Evolutionary conservation across 352 stramenopile genomes (phyloP).

Genomic region (Globisporangium rhizosaccharum): DNA sequence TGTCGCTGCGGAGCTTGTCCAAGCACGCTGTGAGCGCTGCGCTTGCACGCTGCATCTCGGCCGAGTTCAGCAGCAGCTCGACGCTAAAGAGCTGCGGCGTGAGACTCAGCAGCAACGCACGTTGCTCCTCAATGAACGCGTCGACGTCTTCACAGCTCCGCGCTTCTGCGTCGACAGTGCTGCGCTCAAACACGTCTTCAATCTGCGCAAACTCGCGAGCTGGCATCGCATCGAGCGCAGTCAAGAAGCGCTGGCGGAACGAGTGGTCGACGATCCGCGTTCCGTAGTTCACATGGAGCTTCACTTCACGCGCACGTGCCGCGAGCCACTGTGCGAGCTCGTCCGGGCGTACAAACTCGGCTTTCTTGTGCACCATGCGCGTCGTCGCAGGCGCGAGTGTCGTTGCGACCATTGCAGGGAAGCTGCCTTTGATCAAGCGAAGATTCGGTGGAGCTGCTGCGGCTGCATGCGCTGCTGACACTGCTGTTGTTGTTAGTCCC

Average conservation of each 20-base stretch:
- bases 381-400: conserved; percentile 26
- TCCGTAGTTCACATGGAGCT: conserved; percentile 13
- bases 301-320: conserved; percentile 13
- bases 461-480: not conserved
- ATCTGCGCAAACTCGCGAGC: conserved; percentile 19
- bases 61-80: conserved; percentile 18
- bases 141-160: conserved; percentile 18
- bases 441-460: not conserved
- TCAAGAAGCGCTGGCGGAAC: conserved; percentile 13
- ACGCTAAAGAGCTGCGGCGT: conserved; percentile 27
- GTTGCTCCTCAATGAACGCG: conserved; percentile 19
- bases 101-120: conserved; percentile 11
- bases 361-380: not conserved
- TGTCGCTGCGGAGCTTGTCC: conserved; percentile 12
- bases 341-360: conserved; percentile 11
- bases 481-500: not conserved
- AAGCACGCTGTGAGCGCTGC: conserved; percentile 3
- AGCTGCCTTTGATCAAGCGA: conserved; percentile 35
- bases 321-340: conserved; percentile 24
- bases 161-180: conserved; percentile 10
- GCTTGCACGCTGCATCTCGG: not conserved
- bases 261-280: not conserved
- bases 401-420: conserved; percentile 21
- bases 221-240: conserved; percentile 18
- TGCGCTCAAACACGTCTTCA: conserved; percentile 18